Conservation (phyloP, 257 asterid species). For the Datura wrightii region DNA sequence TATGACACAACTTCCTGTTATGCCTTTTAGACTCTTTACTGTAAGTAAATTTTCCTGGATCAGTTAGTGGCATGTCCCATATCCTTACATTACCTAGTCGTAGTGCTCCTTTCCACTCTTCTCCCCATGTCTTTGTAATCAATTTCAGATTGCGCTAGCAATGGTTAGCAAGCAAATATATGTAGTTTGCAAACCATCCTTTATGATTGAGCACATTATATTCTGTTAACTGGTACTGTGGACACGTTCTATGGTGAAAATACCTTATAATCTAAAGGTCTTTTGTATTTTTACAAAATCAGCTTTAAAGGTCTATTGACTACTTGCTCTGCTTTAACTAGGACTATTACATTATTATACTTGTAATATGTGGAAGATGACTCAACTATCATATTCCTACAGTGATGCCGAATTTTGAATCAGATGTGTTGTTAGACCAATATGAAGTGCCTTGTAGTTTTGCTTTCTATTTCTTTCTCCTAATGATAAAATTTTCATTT, state of each 20-base stretch:
- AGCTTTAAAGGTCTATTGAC: conserved; percentile 12
- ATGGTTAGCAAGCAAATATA: background rate
- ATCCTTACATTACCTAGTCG: background rate
- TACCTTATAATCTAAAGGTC: conserved; percentile 6
- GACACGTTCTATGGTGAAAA: background rate
- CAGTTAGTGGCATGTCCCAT: conserved; percentile 7
- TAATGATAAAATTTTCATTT: background rate
- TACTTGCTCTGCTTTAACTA: background rate
- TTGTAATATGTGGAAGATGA: background rate
- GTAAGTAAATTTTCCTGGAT: conserved; percentile 6
- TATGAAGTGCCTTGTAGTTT: background rate
- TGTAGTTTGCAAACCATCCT: conserved; percentile 20
- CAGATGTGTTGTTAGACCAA: background rate
- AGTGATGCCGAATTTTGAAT: conserved; percentile 3
- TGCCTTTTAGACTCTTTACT: conserved; percentile 2
- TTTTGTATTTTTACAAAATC: background rate
- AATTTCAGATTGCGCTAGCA: background rate
- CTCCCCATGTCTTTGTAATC: background rate
- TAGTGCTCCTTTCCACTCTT: background rate
- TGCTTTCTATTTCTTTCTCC: conserved; percentile 19
- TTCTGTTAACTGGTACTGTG: background rate
- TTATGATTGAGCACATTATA: background rate
- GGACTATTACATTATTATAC: conserved; percentile 6
- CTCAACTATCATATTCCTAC: conserved; percentile 15
- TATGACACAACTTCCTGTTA: background rate